These are phyloP conservation scores for Pharnaceum exiguum DNA, from an alignment of 148 eudicot species.

Conservation along the genomic window DNA sequence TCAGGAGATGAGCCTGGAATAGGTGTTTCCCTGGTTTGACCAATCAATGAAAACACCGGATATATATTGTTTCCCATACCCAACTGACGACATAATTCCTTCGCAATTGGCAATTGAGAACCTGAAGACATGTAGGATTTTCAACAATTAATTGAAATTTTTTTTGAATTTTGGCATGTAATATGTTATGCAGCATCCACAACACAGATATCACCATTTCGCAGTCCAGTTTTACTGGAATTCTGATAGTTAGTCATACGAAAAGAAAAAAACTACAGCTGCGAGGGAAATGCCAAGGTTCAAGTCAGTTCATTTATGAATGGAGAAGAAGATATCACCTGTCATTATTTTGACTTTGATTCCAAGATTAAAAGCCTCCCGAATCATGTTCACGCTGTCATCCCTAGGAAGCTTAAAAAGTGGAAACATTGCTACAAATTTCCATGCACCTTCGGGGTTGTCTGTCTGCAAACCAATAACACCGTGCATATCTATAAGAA, in stretches of 20 bases:
- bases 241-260: neutral
- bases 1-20: neutral
- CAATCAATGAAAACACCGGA: slow-evolving; percentile 8
- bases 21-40: neutral
- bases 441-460: neutral
- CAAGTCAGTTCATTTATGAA: too few relatives aligned
- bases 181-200: neutral
- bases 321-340: neutral
- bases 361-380: slow-evolving; percentile 5
- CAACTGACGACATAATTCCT: slow-evolving; percentile 7
- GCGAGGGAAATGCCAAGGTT: too few relatives aligned
- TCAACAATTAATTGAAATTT: too few relatives aligned
- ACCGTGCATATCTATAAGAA: neutral
- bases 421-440: neutral
- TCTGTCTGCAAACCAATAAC: neutral
- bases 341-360: slow-evolving; percentile 12
- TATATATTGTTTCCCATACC: slow-evolving; percentile 13
- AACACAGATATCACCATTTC: neutral
- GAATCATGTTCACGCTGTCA: slow-evolving; percentile 5
- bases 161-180: too few relatives aligned
- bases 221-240: neutral
- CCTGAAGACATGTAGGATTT: neutral
- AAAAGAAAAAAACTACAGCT: neutral
- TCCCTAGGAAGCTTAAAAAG: slow-evolving; percentile 1
- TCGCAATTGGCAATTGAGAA: slow-evolving; percentile 4